Evolutionary conservation across 164 flowering plant species (phyloP).

Genomic region (Brasenia schreberi): DNA sequence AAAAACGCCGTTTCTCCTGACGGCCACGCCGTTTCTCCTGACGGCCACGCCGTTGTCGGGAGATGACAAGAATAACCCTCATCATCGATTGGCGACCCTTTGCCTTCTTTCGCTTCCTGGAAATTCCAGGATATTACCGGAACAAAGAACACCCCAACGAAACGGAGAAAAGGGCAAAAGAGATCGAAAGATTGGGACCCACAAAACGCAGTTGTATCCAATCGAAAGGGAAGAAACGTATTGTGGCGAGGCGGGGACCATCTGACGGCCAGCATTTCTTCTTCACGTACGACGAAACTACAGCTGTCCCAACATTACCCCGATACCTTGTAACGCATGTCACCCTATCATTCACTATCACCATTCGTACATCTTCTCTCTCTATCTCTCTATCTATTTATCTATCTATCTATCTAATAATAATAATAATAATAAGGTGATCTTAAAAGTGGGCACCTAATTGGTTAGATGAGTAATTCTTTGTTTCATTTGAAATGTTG

Average conservation of each 20-base stretch:
- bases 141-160: background rate
- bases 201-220: background rate
- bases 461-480: too few species aligned
- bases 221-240: background rate
- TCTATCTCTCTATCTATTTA: background rate
- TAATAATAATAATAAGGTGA: too few species aligned
- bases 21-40: too few species aligned
- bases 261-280: background rate
- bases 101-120: background rate
- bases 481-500: too few species aligned
- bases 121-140: background rate
- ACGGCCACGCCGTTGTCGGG: too few species aligned
- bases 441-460: too few species aligned
- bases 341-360: background rate
- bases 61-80: too few species aligned
- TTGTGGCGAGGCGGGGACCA: background rate
- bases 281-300: background rate
- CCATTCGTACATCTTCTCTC: background rate
- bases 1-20: background rate
- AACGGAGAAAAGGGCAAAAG: background rate
- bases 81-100: too few species aligned
- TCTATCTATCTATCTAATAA: too few species aligned
- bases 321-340: background rate
- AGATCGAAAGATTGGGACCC: background rate
- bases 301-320: constrained; percentile 1